Base-by-base conservation (phyloP, 129 eudicot species). In the Lonicera japonica region DNA sequence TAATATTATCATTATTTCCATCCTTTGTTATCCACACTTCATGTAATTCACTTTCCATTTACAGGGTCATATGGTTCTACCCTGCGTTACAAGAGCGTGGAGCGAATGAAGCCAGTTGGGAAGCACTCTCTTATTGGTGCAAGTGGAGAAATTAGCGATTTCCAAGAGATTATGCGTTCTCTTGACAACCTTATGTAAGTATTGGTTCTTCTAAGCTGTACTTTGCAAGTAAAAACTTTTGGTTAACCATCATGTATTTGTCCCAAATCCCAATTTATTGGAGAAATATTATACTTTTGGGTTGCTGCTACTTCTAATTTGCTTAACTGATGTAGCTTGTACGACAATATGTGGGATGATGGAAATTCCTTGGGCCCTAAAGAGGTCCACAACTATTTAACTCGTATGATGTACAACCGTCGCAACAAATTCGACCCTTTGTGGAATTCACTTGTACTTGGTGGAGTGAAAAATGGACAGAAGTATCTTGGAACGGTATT, bases 51-150 rank as follows among this genome's bases (percentile, higher is more conserved):
- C n/a, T 21, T 58, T 58, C 48, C 67, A 50, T 24, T 55, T n/a
- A 38, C 81, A n/a, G 86, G 97, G 92, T 47, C 97, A 6, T 90
- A 90, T 69, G 95, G 95, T 14, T 86, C 91, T 58, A 86, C 97
- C 18, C 71, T 86, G 16, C 86, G 95, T 11, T 83, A 90, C 69
- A 90, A 90, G 75, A 83, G 84, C 57, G 85, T 90, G 64, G 92
- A 90, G 73, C 67, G 97, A 50, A 24, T 86, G 72, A 83, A 83
- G 82, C 56, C 78, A 41, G 86, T 90, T 50, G 97, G 97, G 13
- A 86, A 83, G 43, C 97, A 90, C 43, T 90, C 97, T 58, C 85
- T 90, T 43, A 67, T 90, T 54, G 97, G 97, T 68, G 97, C 95
- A 25, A 90, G 97, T 52, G 95, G 95, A 36, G 97, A 90, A 71